Conservation (phyloP, 257 asterid genomes). For the Salvia rosmarinus region DNA sequence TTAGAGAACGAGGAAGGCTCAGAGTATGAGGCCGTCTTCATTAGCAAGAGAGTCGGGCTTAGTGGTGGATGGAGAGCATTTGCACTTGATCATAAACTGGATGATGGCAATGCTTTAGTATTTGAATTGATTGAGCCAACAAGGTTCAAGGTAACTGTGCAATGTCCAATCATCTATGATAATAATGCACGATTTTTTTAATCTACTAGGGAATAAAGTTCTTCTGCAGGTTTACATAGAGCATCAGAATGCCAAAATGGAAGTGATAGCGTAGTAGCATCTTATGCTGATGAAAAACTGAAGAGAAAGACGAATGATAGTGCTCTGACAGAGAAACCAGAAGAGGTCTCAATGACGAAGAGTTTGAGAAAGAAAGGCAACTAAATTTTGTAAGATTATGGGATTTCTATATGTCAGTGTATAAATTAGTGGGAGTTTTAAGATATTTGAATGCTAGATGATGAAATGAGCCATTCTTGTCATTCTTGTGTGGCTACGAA, state of each 20-base stretch:
- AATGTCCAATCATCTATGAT: neutral
- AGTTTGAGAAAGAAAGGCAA: conserved; percentile 49
- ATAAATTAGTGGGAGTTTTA: neutral
- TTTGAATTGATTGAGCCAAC: conserved; percentile 73
- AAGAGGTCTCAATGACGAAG: conserved; percentile 43
- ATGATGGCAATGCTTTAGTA: conserved; percentile 86
- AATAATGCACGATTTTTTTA: neutral
- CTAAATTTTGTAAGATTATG: neutral
- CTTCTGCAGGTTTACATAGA: conserved; percentile 63
- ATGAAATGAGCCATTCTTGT: neutral
- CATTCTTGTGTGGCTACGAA: neutral
- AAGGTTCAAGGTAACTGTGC: conserved; percentile 69
- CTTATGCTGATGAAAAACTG: conserved; percentile 36
- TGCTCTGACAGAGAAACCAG: conserved; percentile 33
- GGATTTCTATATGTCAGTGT: neutral
- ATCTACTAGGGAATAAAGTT: neutral
- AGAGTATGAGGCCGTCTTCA: conserved; percentile 62
- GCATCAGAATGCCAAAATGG: conserved; percentile 42
- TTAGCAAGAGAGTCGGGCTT: conserved; percentile 73
- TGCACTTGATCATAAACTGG: conserved; percentile 80
- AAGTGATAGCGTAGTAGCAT: neutral
- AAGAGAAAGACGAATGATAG: conserved; percentile 5
- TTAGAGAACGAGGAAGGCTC: conserved; percentile 64
- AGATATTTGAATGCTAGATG: neutral
- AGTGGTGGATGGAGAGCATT: conserved; percentile 99